A percentile compares a stretch with the other conserved stretches of the same genome.
Conservation (phyloP, 495 filamentous ascomycete genomes). For the Aspergillus haitiensis region DNA sequence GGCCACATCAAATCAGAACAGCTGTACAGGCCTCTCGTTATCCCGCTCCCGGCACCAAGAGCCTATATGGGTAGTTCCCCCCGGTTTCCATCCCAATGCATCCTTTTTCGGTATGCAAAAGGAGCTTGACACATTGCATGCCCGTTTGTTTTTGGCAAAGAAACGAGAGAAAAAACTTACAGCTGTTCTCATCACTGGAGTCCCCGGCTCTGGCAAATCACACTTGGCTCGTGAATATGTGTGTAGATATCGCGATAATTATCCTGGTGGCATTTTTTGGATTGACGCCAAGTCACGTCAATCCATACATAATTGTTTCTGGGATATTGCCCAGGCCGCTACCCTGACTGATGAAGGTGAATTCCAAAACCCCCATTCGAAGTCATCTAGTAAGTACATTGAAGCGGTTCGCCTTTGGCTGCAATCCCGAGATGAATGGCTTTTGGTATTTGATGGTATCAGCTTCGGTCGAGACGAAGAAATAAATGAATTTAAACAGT, state of each 20-base stretch:
- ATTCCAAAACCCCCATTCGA: slow-evolving; percentile 34
- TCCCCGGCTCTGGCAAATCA: slow-evolving; percentile 78
- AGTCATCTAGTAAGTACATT: slow-evolving; percentile 56
- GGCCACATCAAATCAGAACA: slow-evolving; percentile 27
- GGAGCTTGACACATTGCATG: slow-evolving; percentile 67
- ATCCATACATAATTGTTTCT: slow-evolving; percentile 66
- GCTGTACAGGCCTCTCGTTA: slow-evolving; percentile 26
- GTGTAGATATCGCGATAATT: slow-evolving; percentile 63
- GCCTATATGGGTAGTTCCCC: slow-evolving; percentile 64
- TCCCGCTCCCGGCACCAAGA: slow-evolving; percentile 28
- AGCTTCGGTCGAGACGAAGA: slow-evolving; percentile 62
- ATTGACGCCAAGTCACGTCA: slow-evolving; percentile 65
- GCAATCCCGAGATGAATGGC: slow-evolving; percentile 66
- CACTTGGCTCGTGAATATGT: slow-evolving; percentile 83
- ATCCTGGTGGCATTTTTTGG: slow-evolving; percentile 79
- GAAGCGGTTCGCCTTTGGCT: slow-evolving; percentile 68
- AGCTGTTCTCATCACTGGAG: slow-evolving; percentile 68
- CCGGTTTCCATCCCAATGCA: slow-evolving; percentile 74
- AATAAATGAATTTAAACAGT: slow-evolving; percentile 57
- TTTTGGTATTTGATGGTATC: slow-evolving; percentile 74
- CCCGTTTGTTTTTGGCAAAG: slow-evolving; percentile 63
- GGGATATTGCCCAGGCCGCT: slow-evolving; percentile 71
- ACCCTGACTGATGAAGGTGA: slow-evolving; percentile 49
- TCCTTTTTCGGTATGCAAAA: slow-evolving; percentile 73
- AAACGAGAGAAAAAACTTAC: slow-evolving; percentile 62